These are phyloP conservation scores for Avicennia marina DNA, from an alignment of 257 asterid genomes.

Conservation along the genomic window DNA sequence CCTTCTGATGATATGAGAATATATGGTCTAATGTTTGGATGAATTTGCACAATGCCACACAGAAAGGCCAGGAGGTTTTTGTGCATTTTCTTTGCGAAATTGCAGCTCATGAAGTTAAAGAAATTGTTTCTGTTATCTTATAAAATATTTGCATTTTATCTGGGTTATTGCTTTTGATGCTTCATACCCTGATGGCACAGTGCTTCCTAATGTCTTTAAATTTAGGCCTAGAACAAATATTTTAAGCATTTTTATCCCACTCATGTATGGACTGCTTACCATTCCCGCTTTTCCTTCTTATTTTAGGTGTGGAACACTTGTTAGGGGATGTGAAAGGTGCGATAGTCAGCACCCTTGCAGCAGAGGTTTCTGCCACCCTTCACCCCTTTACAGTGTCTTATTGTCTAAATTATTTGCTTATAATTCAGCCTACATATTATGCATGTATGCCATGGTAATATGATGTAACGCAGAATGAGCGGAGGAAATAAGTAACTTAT, in stretches of 20 bases:
- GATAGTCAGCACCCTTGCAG: constrained; percentile 89
- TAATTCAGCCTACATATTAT: neutral
- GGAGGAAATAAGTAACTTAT: constrained; percentile 11
- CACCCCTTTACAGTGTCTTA: neutral
- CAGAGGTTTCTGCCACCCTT: constrained; percentile 53
- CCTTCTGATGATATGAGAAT: constrained; percentile 4
- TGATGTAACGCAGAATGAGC: neutral
- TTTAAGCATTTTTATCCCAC: neutral
- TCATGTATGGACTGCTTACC: constrained; percentile 7
- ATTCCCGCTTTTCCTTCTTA: constrained; percentile 5
- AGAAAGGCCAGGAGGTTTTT: constrained; percentile 94
- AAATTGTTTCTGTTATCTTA: constrained; percentile 94
- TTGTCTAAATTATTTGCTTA: neutral
- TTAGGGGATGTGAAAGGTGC: constrained; percentile 93
- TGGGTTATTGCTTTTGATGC: constrained; percentile 4
- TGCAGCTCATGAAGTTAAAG: constrained; percentile 99
- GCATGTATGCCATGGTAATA: too few relatives aligned
- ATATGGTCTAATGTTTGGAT: constrained; percentile 22
- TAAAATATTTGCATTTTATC: neutral
- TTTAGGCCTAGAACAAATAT: neutral
- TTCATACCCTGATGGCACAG: neutral
- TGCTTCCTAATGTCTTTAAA: neutral
- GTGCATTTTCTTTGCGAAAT: constrained; percentile 94
- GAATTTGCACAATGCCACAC: constrained; percentile 79
- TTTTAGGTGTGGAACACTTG: constrained; percentile 92